phyloP scores from a whole-genome alignment of 1,284 basidiomycete genomes.

The Leccinum angustisporum region DNA sequence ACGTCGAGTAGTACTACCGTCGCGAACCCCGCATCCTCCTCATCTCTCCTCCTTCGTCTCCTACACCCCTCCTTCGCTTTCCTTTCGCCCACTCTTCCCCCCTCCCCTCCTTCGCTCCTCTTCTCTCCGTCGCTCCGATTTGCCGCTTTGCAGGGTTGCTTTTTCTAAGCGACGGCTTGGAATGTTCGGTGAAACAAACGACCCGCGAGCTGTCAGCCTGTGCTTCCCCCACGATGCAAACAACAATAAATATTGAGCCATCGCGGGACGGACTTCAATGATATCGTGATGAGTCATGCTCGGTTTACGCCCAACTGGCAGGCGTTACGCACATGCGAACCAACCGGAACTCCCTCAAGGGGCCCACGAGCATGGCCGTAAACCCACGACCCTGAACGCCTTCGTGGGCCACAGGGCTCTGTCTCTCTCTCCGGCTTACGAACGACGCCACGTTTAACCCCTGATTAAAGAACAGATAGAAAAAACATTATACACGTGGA shows the following conservation, averaged over 20 bases:
- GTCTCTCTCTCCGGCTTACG: background rate
- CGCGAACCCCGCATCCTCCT: background rate
- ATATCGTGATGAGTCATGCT: background rate
- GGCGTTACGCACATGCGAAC: background rate
- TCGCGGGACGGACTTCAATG: background rate
- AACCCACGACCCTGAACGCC: constrained; percentile 18
- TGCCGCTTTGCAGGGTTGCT: background rate
- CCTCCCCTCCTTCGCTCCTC: background rate
- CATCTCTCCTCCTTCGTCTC: background rate
- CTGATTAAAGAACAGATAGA: background rate
- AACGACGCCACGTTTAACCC: background rate
- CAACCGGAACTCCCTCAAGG: background rate
- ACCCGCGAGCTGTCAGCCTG: background rate
- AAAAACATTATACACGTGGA: background rate
- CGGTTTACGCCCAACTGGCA: background rate
- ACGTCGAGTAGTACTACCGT: background rate
- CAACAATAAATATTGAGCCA: background rate
- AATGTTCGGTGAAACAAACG: background rate
- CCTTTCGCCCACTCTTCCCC: background rate
- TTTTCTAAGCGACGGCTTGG: background rate
- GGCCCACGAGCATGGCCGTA: background rate
- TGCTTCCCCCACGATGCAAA: background rate
- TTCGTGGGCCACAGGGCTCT: background rate
- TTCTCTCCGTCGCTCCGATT: background rate
- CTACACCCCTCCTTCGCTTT: background rate